A percentile compares a stretch with the other conserved stretches of the same genome.
Conservation (phyloP, 2,329 filamentous ascomycete species). For the Immersiporthe knoxdaviesiana region DNA sequence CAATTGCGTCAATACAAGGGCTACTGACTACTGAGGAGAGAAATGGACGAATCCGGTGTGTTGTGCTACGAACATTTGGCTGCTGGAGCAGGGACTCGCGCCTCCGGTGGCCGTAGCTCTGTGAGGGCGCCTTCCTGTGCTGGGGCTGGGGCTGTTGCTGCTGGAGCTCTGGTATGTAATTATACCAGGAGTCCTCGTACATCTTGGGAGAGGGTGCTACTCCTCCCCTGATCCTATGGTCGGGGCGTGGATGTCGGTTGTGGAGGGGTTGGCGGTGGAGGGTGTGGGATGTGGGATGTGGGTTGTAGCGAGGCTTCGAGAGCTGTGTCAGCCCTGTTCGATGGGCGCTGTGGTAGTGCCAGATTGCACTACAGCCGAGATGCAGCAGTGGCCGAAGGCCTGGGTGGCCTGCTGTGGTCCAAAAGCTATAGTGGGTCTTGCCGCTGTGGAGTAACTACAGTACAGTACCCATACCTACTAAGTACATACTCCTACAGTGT, state of each 20-base stretch:
- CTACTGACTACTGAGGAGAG: not conserved
- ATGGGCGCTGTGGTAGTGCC: constrained; percentile 18
- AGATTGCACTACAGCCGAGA: constrained; percentile 26
- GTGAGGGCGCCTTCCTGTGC: constrained; percentile 52
- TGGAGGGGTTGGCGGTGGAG: not conserved
- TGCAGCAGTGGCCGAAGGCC: constrained; percentile 12
- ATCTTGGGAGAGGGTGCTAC: constrained; percentile 47
- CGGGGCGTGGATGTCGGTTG: constrained; percentile 3
- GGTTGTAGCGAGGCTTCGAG: constrained; percentile 9
- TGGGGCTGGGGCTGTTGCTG: constrained; percentile 35
- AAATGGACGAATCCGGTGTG: not conserved
- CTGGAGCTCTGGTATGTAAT: constrained; percentile 65
- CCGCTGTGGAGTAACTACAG: not conserved
- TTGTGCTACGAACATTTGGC: constrained; percentile 56
- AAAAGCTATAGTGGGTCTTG: not conserved
- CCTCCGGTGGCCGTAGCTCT: constrained; percentile 56
- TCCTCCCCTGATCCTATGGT: constrained; percentile 1
- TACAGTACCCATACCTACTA: not conserved
- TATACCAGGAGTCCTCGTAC: constrained; percentile 88
- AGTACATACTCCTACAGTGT: not conserved
- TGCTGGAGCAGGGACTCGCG: constrained; percentile 71
- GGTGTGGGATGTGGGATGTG: not conserved
- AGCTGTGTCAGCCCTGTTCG: constrained; percentile 20
- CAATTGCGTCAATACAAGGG: not conserved
- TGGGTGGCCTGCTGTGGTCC: not conserved